These are phyloP conservation scores for Ramichloridium luteum DNA, from an alignment of 2,329 filamentous ascomycete genomes.

Conservation along the genomic window DNA sequence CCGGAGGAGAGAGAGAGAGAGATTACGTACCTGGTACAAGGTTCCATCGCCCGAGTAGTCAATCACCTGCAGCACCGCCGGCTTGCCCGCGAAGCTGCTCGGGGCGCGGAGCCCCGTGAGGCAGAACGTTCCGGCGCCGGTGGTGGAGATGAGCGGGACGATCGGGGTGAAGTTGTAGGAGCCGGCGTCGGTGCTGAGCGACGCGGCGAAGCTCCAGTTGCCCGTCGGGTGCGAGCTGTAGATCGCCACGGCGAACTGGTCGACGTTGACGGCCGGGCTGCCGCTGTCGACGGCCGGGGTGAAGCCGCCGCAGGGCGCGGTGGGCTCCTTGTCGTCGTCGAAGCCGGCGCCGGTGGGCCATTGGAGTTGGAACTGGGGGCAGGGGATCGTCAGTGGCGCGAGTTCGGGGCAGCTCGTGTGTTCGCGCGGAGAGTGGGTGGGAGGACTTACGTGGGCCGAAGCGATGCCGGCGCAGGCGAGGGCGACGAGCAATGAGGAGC, in stretches of 20 bases:
- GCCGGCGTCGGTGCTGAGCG: conserved; percentile 16
- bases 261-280: conserved; percentile 17
- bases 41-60: conserved; percentile 18
- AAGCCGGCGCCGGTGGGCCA: conserved; percentile 26
- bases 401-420: no score
- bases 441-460: conserved; percentile 33
- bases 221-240: conserved; percentile 18
- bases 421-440: no score
- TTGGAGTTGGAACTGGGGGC: conserved; percentile 31
- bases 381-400: no score
- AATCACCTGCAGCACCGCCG: conserved; percentile 21
- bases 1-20: no score
- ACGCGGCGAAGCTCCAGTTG: conserved; percentile 19
- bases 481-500: conserved; percentile 15
- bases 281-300: conserved; percentile 14
- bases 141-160: conserved; percentile 16
- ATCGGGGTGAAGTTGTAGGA: conserved; percentile 22
- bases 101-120: conserved; percentile 17
- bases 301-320: conserved; percentile 19
- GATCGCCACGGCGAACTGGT: conserved; percentile 19
- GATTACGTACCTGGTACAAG: conserved; percentile 21
- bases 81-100: conserved; percentile 16
- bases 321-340: conserved; percentile 18
- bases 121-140: conserved; percentile 20
- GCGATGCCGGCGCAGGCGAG: conserved; percentile 20